Evolutionary conservation across 495 filamentous ascomycete genomes (phyloP).

Genomic region (Pyrenopolyporus hunteri): DNA sequence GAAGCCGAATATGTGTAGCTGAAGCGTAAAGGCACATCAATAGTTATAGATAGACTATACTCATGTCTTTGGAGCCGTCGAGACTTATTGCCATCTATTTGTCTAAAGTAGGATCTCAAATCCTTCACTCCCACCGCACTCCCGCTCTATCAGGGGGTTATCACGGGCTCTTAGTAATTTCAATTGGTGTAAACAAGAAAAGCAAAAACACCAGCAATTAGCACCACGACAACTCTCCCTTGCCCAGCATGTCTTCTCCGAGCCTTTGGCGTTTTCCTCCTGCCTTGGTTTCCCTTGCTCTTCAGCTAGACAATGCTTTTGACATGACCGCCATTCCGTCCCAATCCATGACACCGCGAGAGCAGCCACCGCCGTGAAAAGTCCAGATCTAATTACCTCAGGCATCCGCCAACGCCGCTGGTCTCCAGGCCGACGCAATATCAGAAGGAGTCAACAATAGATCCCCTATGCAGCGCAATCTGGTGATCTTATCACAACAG

Average conservation of each 20-base stretch:
- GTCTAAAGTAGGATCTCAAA: conserved; percentile 2
- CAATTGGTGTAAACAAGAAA: conserved; percentile 11
- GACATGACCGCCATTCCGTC: neutral
- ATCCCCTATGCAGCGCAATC: too few species aligned
- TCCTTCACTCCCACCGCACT: conserved; percentile 9
- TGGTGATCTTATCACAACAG: too few species aligned
- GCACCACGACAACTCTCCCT: neutral
- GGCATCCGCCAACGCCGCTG: neutral
- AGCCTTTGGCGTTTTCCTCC: neutral
- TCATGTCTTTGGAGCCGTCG: neutral
- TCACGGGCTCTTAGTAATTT: conserved; percentile 18
- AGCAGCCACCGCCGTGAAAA: too few species aligned
- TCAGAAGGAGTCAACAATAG: too few species aligned
- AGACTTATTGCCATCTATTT: neutral
- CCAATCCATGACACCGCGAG: neutral
- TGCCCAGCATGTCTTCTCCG: conserved; percentile 2
- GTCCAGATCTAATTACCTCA: neutral
- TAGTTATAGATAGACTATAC: neutral
- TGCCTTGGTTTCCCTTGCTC: neutral
- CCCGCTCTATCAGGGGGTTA: conserved; percentile 10
- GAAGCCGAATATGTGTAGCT: too few species aligned
- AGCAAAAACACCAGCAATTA: conserved; percentile 1
- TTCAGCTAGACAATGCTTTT: neutral
- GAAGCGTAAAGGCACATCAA: too few species aligned
- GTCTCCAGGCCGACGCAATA: neutral